Conservation (phyloP, 768 basidiomycete species). For the Leccinum longicurvipes region DNA sequence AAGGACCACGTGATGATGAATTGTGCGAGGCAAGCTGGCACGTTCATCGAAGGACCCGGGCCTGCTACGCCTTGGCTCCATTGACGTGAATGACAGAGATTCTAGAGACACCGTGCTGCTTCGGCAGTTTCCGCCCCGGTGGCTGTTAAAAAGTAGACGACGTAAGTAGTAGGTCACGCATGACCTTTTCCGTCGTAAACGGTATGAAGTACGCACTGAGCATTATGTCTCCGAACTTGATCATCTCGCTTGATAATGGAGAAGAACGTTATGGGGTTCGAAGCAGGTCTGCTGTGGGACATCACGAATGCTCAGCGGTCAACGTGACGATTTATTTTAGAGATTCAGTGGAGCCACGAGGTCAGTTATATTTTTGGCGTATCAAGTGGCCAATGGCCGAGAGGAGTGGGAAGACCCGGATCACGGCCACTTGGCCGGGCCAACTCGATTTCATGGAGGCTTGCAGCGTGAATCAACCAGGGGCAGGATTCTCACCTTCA, state of each 20-base stretch:
- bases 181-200: slow-evolving; percentile 6
- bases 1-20: neutral
- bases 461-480: neutral
- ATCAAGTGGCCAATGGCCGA: neutral
- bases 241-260: slow-evolving; percentile 17
- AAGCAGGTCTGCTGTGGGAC: slow-evolving; percentile 14
- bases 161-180: neutral
- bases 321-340: slow-evolving; percentile 4
- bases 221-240: slow-evolving; percentile 8
- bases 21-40: neutral
- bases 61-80: neutral
- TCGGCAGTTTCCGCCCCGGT: slow-evolving; percentile 3
- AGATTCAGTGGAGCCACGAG: slow-evolving; percentile 1
- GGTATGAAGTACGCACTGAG: slow-evolving; percentile 5
- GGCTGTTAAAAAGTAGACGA: neutral
- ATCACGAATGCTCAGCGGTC: neutral
- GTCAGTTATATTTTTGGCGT: slow-evolving; percentile 2
- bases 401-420: slow-evolving; percentile 2
- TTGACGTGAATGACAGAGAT: neutral
- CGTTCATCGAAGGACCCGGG: neutral
- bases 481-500: slow-evolving; percentile 7
- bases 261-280: slow-evolving; percentile 26
- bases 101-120: neutral
- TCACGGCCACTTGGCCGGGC: neutral
- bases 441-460: neutral